Base-by-base conservation (phyloP, 139 green algal genomes). In the Tetradesmus lagerheimii region DNA sequence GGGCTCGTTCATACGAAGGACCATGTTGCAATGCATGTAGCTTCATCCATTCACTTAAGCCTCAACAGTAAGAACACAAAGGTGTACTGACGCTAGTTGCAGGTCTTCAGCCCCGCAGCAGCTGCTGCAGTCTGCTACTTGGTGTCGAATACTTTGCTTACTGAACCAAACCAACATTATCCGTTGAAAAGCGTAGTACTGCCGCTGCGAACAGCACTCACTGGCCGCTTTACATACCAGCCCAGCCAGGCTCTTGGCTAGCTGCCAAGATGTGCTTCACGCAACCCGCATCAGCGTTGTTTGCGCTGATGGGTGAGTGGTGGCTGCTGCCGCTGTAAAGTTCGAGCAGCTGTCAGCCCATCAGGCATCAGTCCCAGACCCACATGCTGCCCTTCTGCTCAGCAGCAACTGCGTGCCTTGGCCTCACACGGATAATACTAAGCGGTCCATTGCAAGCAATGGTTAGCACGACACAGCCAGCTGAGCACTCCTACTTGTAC, bases 201-300 rank as follows among this genome's bases (percentile, higher is more conserved):
- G n/a, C 74, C 9, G 31, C 31, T 6, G 16, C 31, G 31, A 39
- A 41, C 31, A 39, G 23, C 74, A 80, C 31, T 43, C 34, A 39
- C 34, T 38, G 2, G 74, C 16, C 34, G 4, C n/a, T 43, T 16
- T 43, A 9, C 16, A 39, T 41, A 27, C 74, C 23, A 18, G 34
- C 74, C 16, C 31, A 80, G 31, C 34, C 16, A 39, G 34, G 74
- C 74, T 80, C 31, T 18, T 41, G 4, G 3, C n/a, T 27, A 34
- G 35, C 39, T 57, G 25, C 35, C 75, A 84, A 37, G 20, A 86
- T 86, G 80, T 86, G 80, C 31, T 86, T 86, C n/a, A 71, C 43
- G 37, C 80, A 86, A 47, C 45, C 45, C 12, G 80, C 45, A 3
- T 74, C 45, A 15, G 27, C 39, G 4, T 27, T 41, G 11, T 86